Evolutionary conservation across 768 basidiomycete species (phyloP).

Genomic region (Cyclocybe aegerita): DNA sequence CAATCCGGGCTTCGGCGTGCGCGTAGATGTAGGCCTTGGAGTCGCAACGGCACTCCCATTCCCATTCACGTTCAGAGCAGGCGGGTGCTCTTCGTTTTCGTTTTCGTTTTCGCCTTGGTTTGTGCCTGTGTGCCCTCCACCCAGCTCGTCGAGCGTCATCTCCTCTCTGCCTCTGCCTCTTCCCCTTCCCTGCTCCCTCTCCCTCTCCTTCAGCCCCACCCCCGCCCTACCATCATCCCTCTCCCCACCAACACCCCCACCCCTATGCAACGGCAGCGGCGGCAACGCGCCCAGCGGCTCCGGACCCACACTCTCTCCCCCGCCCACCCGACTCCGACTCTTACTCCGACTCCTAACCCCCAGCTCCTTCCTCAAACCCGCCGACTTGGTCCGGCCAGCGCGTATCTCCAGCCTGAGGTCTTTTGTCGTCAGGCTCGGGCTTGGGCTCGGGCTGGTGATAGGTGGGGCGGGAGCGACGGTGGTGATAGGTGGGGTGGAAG

Average conservation of each 20-base stretch:
- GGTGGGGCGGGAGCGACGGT: background rate
- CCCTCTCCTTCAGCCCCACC: background rate
- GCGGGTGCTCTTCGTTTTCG: too few relatives aligned
- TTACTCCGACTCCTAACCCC: constrained; percentile 11
- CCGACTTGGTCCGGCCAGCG: constrained; percentile 22
- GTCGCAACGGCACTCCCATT: too few relatives aligned
- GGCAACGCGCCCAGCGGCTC: constrained; percentile 9
- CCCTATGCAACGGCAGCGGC: constrained; percentile 3
- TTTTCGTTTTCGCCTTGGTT: background rate
- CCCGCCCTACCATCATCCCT: too few relatives aligned
- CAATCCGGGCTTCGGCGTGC: too few relatives aligned
- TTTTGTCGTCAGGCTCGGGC: constrained; percentile 13
- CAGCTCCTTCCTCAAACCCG: constrained; percentile 21
- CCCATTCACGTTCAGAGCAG: too few relatives aligned
- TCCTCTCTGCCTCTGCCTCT: background rate
- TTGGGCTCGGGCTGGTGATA: too few relatives aligned
- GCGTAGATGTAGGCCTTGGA: too few relatives aligned
- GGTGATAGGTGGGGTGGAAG: background rate
- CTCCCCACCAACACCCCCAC: background rate
- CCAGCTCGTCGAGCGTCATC: constrained; percentile 20
- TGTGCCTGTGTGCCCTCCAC: background rate
- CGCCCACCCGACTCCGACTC: constrained; percentile 2
- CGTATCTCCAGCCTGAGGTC: constrained; percentile 22
- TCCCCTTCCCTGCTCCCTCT: background rate
- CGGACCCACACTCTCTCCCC: constrained; percentile 1